phyloP scores from a whole-genome alignment of 352 stramenopile genomes.

The Pythium aquatile region DNA sequence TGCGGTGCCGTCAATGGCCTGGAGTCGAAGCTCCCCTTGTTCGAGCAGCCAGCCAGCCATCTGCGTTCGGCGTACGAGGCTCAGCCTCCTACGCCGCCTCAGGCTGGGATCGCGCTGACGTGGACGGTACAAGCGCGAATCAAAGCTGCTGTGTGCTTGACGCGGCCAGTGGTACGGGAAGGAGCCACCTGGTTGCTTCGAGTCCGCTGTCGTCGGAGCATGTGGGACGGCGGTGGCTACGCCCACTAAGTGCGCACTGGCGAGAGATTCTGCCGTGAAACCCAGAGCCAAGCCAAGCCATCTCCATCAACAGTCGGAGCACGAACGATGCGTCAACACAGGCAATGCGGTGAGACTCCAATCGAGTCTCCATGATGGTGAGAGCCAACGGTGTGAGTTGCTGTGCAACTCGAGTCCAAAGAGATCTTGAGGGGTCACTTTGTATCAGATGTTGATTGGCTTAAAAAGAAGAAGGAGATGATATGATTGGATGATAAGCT shows the following conservation, averaged over 20 bases:
- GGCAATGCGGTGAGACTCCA: not conserved
- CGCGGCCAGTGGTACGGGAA: not conserved
- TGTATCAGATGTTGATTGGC: not conserved
- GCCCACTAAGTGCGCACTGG: not conserved
- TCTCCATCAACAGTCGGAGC: not conserved
- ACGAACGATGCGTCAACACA: not conserved
- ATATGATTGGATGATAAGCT: not conserved
- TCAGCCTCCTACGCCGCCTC: too few species aligned
- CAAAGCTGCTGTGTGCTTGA: not conserved
- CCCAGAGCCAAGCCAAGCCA: slow-evolving; percentile 1
- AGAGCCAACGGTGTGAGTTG: too few species aligned
- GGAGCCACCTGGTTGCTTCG: not conserved
- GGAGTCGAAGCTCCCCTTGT: too few species aligned
- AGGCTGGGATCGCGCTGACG: not conserved
- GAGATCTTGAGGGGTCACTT: not conserved
- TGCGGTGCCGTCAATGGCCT: not conserved
- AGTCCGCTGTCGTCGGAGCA: not conserved
- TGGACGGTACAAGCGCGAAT: not conserved
- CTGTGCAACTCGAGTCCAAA: too few species aligned
- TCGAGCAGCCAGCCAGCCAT: not conserved
- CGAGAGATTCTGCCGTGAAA: not conserved
- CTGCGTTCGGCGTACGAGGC: not conserved
- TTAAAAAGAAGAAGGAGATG: not conserved
- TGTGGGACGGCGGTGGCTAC: not conserved
- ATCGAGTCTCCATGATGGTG: too few species aligned